phyloP scores from a whole-genome alignment of 768 basidiomycete genomes.

The Asterophora lycoperdoides region DNA sequence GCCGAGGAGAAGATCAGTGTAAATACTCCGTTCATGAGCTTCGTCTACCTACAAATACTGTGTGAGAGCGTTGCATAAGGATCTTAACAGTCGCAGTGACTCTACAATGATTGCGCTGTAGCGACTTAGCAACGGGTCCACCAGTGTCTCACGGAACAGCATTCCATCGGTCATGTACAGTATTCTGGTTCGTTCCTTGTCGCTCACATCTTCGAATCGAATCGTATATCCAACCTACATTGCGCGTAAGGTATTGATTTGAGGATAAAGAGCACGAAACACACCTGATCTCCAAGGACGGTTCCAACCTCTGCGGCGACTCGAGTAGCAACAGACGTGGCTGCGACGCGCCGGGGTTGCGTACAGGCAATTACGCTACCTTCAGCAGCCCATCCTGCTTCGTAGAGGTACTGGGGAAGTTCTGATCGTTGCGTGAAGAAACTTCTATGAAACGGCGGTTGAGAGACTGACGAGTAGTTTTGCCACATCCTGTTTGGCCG shows the following conservation, averaged over 20 bases:
- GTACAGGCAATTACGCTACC: slow-evolving; percentile 89
- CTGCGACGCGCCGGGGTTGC: slow-evolving; percentile 89
- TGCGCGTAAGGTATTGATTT: slow-evolving; percentile 10
- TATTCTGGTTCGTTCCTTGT: slow-evolving; percentile 81
- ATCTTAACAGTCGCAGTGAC: slow-evolving; percentile 4
- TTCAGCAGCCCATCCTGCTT: slow-evolving; percentile 87
- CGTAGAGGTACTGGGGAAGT: slow-evolving; percentile 90
- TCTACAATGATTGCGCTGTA: slow-evolving; percentile 95
- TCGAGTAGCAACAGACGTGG: slow-evolving; percentile 87
- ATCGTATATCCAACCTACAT: slow-evolving; percentile 93
- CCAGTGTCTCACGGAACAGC: slow-evolving; percentile 89
- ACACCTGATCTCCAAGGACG: slow-evolving; percentile 82
- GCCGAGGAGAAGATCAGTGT: slow-evolving; percentile 90
- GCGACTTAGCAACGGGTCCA: slow-evolving; percentile 87
- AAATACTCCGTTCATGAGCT: slow-evolving; percentile 94
- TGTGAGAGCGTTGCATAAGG: not conserved
- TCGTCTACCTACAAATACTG: slow-evolving; percentile 74
- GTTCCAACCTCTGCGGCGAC: slow-evolving; percentile 92
- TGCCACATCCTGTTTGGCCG: slow-evolving; percentile 95
- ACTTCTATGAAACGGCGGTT: slow-evolving; percentile 1
- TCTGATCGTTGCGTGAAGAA: slow-evolving; percentile 45
- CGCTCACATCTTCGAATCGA: slow-evolving; percentile 91
- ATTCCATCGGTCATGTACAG: slow-evolving; percentile 98
- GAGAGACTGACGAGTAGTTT: slow-evolving; percentile 81
- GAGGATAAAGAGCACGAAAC: slow-evolving; percentile 10